Conservation (phyloP, 2,329 filamentous ascomycete genomes). For the Bipolaris cookei region DNA sequence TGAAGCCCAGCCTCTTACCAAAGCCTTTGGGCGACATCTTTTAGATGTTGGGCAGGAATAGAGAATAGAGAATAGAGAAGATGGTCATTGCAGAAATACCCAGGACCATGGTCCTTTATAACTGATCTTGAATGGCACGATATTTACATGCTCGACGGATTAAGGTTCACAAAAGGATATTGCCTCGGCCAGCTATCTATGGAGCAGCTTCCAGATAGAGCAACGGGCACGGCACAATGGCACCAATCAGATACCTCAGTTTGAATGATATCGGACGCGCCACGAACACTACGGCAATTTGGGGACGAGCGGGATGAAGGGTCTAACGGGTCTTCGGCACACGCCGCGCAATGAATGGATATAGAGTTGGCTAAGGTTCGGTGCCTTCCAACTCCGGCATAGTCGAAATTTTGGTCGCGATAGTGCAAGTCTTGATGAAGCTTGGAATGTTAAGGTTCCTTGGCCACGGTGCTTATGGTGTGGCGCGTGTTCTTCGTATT, state of each 20-base stretch:
- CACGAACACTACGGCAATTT: not conserved
- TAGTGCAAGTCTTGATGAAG: not conserved
- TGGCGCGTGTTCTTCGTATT: not conserved
- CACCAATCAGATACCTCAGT: not conserved
- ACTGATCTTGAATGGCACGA: not conserved
- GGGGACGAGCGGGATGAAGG: not conserved
- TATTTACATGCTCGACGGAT: not conserved
- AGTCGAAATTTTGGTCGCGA: not conserved
- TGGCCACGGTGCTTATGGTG: not conserved
- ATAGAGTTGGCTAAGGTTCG: not conserved
- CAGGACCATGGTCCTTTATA: not conserved
- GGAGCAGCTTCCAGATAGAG: not conserved
- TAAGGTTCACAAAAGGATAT: not conserved
- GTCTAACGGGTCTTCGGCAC: not conserved
- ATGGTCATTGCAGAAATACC: not conserved
- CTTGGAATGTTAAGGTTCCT: not conserved
- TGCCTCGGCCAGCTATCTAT: not conserved
- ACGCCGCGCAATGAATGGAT: not conserved
- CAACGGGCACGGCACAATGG: not conserved
- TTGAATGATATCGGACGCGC: not conserved
- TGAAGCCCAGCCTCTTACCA: not conserved
- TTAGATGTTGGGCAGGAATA: not conserved
- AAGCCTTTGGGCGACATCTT: not conserved
- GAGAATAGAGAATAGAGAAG: not conserved
- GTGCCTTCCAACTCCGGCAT: not conserved